Percentiles rank a stretch among this genome's conserved stretches.
These are phyloP conservation scores for Pseudocercospora crystallina DNA, from an alignment of 2,329 filamentous ascomycete genomes.

Conservation along the genomic window DNA sequence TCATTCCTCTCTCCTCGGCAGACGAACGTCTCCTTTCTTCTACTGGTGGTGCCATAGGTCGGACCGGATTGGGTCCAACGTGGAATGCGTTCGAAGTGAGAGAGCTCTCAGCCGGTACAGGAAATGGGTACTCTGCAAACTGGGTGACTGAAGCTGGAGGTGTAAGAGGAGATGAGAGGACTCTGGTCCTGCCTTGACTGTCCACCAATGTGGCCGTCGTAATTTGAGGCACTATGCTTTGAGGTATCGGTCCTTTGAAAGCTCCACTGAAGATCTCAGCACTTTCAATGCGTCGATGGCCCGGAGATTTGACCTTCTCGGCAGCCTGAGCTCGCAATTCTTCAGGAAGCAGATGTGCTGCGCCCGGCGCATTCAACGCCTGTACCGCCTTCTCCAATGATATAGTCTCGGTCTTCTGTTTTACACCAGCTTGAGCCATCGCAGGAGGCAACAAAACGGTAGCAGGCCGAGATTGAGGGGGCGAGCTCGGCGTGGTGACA, in stretches of 20 bases:
- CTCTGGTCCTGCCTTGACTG: slow-evolving; percentile 18
- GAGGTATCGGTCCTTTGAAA: not conserved
- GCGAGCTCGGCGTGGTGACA: slow-evolving; percentile 5
- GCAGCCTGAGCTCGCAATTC: slow-evolving; percentile 30
- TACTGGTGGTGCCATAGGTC: slow-evolving; percentile 16
- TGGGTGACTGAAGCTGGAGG: slow-evolving; percentile 1
- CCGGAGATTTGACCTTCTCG: slow-evolving; percentile 20
- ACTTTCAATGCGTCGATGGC: slow-evolving; percentile 20
- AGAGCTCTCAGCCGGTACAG: not conserved
- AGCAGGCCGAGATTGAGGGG: slow-evolving; percentile 3
- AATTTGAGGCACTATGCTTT: not conserved
- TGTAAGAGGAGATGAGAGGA: slow-evolving; percentile 5
- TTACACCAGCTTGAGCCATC: not conserved
- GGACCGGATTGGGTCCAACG: slow-evolving; percentile 16
- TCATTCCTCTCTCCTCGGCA: not conserved
- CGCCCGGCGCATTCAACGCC: slow-evolving; percentile 27
- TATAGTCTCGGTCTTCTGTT: slow-evolving; percentile 24
- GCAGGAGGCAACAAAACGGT: slow-evolving; percentile 15
- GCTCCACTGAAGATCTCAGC: slow-evolving; percentile 12
- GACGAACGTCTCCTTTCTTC: slow-evolving; percentile 8
- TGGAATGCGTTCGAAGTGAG: slow-evolving; percentile 12
- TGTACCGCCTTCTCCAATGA: slow-evolving; percentile 31
- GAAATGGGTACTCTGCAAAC: not conserved
- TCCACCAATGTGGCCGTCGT: slow-evolving; percentile 17
- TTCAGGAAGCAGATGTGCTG: slow-evolving; percentile 33